Evolutionary conservation across 176 grass and related monocot genomes (phyloP), one percentile per base, ranked within the genome.

Genomic region (Miscanthus lutarioriparius): DNA sequence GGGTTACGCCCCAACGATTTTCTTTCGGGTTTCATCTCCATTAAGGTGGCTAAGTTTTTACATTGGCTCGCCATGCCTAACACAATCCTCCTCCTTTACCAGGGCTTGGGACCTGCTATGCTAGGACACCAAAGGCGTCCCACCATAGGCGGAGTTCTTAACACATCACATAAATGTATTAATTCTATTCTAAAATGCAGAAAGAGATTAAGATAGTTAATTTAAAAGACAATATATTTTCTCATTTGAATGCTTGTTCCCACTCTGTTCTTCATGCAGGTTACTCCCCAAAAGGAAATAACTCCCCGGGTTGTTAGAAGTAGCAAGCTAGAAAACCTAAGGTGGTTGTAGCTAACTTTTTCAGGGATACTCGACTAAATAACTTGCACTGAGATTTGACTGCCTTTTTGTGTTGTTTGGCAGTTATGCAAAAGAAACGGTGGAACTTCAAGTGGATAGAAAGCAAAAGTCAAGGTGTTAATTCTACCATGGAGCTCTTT

Each of bases 391-490:
- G 23, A 80, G 27, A 77, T 89, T 86, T 89, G 35, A 80, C n/a
- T 17, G 35, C 12, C 51, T 22, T 17, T 71, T 64, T 75, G 28
- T 56, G 62, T 77, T 65, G 48, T 80, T 63, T 56, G 49, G 56
- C 62, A 81, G 88, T 19, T 82, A 74, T 74, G 72, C 7, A 1
- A 81, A 80, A 13, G 82, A 62, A 78, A 86, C 30, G 64, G 15
- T 72, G 27, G 88, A 82, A 58, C 74, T 70, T 67, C 58, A 79
- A 44, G 47, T 54, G 33, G 76, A 74, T 65, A 68, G 78, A 35
- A 80, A 78, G 82, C 82, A 76, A 74, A 93, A 95, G 73, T 88
- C 85, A 58, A 95, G 96, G 96, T 98, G 28, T 76, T 76, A 64
- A 56, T 76, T 88, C 75, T 89, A 25, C 56, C 36, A 26, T 13